These are phyloP conservation scores for Rhododendron griersonianum DNA, from an alignment of 148 eudicot genomes.

Conservation along the genomic window DNA sequence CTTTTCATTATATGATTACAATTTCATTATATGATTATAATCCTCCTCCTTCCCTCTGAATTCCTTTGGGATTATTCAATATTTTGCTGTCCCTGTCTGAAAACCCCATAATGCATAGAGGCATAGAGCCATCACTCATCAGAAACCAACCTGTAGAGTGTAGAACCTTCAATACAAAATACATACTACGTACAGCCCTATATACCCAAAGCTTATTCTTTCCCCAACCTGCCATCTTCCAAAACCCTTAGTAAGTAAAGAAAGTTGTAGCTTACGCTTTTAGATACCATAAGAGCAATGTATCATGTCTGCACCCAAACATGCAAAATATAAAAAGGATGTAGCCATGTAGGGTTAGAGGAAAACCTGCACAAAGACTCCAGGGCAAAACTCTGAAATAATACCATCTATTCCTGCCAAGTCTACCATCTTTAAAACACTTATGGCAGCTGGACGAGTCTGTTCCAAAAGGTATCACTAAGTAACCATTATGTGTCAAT, in stretches of 20 bases:
- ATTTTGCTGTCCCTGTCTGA: not conserved
- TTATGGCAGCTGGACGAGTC: conserved; percentile 79
- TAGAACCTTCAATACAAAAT: too few relatives aligned
- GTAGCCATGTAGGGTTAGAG: conserved; percentile 6
- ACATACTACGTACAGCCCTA: not conserved
- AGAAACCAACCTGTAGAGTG: not conserved
- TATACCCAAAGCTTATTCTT: not conserved
- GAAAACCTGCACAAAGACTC: conserved; percentile 86
- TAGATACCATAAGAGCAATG: not conserved
- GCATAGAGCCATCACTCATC: not conserved
- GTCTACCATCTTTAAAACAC: conserved; percentile 52
- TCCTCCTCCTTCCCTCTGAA: not conserved
- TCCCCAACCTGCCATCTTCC: not conserved
- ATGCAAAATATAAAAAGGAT: not conserved
- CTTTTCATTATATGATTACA: not conserved
- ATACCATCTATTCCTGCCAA: conserved; percentile 78
- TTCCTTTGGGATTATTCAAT: not conserved
- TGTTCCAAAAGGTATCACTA: conserved; percentile 20
- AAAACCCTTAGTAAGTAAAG: not conserved
- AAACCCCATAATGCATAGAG: not conserved
- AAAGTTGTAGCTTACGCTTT: not conserved
- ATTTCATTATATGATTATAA: not conserved
- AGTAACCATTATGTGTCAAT: not conserved
- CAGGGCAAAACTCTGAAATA: conserved; percentile 70
- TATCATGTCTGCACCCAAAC: not conserved